Base-by-base conservation (phyloP, 371 early-diverging fungal species). In the Rhizopus delemar region DNA sequence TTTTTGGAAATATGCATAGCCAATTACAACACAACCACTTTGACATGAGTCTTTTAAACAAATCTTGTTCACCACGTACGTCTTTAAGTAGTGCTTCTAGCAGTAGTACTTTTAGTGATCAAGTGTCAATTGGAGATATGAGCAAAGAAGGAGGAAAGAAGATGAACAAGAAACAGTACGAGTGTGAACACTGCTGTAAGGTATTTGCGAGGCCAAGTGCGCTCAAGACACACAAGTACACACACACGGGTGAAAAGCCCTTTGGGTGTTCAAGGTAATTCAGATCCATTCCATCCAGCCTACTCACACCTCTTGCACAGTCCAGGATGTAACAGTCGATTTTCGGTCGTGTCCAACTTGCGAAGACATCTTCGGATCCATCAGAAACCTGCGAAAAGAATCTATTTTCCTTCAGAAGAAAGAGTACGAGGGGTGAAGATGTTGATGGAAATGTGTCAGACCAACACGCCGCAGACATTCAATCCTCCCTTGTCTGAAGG, bases 161-260 rank as follows among this genome's bases (percentile, higher is more conserved):
- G 46, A n/a, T 1, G 2, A 49, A 33, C 32, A 49, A 49, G 33
- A 69, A 63, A 15, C 59, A 52, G 15, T 66, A 63, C 43, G 74
- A 71, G 63, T 91, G 91, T 59, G 49, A 60, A 3, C 57, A 69
- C 11, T 94, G 94, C 60, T 60, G 68, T 8, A 91, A 91, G 49
- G 59, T 70, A 8, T 94, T 94, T 62, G 83, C 82, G 36, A 84
- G 92, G 12, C 94, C 94, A 1, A 89, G 90, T 46, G 85, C 89
- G 0, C 70, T 90, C 0, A 69, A 77, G n/a, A 90, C 90, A 5
- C 93, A 92, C 58, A 75, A 75, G 16, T 82, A 85, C 62, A 86
- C 88, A 1, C 93, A 93, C 62, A 91, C 93, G 2, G 87, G 88
- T 8, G 92, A 92, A 53, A 86, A 86, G 54, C 93, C 92, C 1